phyloP scores from a whole-genome alignment of 345 rosid species.

The Citrus medica region DNA sequence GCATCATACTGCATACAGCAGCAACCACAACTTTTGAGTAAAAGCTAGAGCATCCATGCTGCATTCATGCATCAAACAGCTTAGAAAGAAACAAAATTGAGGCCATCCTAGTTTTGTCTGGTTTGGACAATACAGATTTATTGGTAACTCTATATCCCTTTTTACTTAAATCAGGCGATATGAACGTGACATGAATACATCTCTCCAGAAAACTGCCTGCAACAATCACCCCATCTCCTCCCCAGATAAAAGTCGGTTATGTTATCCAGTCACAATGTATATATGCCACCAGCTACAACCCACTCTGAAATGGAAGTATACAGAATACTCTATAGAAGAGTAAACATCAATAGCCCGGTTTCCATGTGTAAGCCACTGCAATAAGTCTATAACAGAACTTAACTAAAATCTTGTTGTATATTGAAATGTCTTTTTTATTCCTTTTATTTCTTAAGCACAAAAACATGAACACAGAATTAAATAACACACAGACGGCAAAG shows the following conservation, averaged over 20 bases:
- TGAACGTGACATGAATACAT: background rate
- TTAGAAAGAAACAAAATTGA: background rate
- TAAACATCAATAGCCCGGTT: background rate
- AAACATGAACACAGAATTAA: background rate
- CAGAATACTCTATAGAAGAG: background rate
- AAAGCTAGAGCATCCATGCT: background rate
- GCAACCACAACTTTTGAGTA: slow-evolving; percentile 4
- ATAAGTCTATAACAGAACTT: background rate
- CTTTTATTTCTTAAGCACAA: background rate
- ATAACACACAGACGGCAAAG: background rate
- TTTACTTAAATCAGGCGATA: background rate
- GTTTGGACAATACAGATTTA: background rate
- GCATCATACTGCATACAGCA: slow-evolving; percentile 47
- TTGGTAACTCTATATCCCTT: background rate
- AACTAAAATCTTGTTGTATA: background rate
- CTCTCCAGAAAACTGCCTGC: background rate
- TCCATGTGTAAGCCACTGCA: background rate
- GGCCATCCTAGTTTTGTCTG: background rate
- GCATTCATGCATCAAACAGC: background rate
- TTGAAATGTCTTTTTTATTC: background rate
- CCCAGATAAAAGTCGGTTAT: background rate
- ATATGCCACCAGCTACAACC: background rate
- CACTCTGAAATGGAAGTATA: background rate
- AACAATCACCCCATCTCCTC: background rate
- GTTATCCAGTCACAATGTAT: background rate